Conservation (phyloP, 495 filamentous ascomycete genomes). For the Penicillium malachiteum region DNA sequence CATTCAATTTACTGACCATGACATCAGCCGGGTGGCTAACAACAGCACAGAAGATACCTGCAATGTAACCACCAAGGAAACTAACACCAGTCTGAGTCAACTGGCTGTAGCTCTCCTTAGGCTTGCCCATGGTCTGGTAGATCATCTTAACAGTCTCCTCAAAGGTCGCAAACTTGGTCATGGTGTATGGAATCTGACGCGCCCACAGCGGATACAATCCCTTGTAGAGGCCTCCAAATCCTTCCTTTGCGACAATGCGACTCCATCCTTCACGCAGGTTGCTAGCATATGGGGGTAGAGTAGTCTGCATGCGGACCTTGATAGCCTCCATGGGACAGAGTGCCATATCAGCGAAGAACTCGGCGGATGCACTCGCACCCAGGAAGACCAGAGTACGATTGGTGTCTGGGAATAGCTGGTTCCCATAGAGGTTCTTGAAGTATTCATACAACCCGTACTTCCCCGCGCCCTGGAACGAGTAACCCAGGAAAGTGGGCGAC, state of each 20-base stretch:
- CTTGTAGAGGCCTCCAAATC: conserved; percentile 62
- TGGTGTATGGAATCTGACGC: conserved; percentile 71
- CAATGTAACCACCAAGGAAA: conserved; percentile 71
- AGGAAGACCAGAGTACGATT: conserved; percentile 66
- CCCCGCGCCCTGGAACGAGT: conserved; percentile 72
- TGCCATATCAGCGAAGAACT: conserved; percentile 68
- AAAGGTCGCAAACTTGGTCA: conserved; percentile 76
- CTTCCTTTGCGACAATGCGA: conserved; percentile 60
- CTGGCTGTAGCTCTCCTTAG: conserved; percentile 61
- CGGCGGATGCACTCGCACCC: conserved; percentile 62
- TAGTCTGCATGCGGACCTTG: conserved; percentile 74
- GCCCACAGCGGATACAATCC: conserved; percentile 70
- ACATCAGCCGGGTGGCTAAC: conserved; percentile 67
- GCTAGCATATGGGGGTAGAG: conserved; percentile 62
- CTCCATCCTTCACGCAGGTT: conserved; percentile 62
- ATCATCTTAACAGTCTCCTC: conserved; percentile 66
- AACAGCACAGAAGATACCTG: conserved; percentile 67
- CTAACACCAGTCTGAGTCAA: conserved; percentile 67
- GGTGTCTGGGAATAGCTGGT: conserved; percentile 57
- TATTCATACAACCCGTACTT: conserved; percentile 77
- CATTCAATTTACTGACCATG: conserved; percentile 72
- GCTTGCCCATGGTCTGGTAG: conserved; percentile 61
- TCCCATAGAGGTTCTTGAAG: conserved; percentile 71
- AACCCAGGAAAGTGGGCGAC: conserved; percentile 68
- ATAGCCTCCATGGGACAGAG: conserved; percentile 69